Base-by-base conservation (phyloP, 1,139 yeast genomes). In the Pneumocystis oryctolagi region DNA sequence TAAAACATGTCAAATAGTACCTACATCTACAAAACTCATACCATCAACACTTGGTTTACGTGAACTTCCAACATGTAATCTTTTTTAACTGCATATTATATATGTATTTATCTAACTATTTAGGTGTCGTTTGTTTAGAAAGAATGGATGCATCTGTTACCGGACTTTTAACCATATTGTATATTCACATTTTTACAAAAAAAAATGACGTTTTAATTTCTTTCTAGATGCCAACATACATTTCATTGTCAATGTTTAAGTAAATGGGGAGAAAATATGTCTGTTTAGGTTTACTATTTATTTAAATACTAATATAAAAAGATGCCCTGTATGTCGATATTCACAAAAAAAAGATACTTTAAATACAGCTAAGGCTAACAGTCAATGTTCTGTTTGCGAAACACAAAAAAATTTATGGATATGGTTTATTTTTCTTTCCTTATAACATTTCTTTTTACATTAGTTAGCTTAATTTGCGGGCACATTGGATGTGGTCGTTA, bases 401-500 rank as follows among this genome's bases (percentile, higher is more conserved):
- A 76, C 82, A n/a, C 71, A 75, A 12, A 84, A 83, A 35, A 88
- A 88, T 72, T 75, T 89, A 34, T 90, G 97, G 97, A 84, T 89
- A 12, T 90, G 55, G 55, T 47, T 47, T 47, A 25, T 42, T 42
- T 47, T 47, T 47, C 25, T 1, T 3, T 47, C 3, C 9, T 25
- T 25, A 3, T 47, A 12, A 8, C 25, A 5, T 28, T 3, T 42
- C 25, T 47, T 47, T 25, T 47, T 47, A 47, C 53, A 12, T 47
- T 47, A 25, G 25, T 47, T 47, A 47, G 97, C 73, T 76, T 90
- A 53, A 83, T 88, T 18, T 90, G 97, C 76, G 97, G 97, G 0
- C 82, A 83, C 67, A 78, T 89, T 35, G 97, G 96, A 0, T 90
- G 97, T 75, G 95, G 96, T 16, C 75, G 97, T 67, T 90, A 90